A percentile compares a stretch with the other conserved stretches of the same genome.
phyloP scores from a whole-genome alignment of 305 asterid genomes.

The Solanum hybrid region DNA sequence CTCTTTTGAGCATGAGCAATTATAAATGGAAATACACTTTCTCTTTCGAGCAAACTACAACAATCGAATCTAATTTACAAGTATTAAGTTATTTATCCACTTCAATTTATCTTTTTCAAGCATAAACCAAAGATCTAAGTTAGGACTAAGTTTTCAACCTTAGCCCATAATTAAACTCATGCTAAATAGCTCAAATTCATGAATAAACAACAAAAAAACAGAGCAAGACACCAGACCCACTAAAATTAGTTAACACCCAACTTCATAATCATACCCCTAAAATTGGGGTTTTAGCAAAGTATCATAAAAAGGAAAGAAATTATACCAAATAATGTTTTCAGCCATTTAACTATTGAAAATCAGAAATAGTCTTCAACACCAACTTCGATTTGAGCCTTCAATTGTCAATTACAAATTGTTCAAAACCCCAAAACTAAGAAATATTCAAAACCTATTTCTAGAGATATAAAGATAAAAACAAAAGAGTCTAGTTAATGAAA shows the following conservation, averaged over 20 bases:
- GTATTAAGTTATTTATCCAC: neutral
- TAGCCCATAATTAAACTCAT: neutral
- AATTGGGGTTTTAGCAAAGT: neutral
- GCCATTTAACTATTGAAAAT: neutral
- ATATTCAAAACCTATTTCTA: neutral
- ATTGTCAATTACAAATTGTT: neutral
- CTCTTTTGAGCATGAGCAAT: neutral
- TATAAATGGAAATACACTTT: neutral
- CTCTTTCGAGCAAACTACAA: neutral
- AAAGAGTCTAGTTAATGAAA: neutral
- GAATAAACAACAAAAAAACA: too few relatives aligned
- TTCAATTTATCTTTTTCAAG: neutral
- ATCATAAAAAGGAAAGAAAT: too few relatives aligned
- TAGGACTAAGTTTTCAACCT: neutral
- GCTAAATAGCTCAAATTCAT: neutral
- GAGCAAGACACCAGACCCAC: neutral
- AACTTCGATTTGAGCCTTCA: neutral
- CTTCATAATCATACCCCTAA: neutral
- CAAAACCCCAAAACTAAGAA: neutral
- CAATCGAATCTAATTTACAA: neutral
- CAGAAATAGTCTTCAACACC: neutral
- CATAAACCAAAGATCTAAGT: neutral
- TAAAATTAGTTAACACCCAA: too few relatives aligned
- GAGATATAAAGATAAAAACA: neutral
- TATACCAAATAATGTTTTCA: neutral